These are phyloP conservation scores for Scorias spongiosa DNA, from an alignment of 2,329 filamentous ascomycete species.

Conservation along the genomic window DNA sequence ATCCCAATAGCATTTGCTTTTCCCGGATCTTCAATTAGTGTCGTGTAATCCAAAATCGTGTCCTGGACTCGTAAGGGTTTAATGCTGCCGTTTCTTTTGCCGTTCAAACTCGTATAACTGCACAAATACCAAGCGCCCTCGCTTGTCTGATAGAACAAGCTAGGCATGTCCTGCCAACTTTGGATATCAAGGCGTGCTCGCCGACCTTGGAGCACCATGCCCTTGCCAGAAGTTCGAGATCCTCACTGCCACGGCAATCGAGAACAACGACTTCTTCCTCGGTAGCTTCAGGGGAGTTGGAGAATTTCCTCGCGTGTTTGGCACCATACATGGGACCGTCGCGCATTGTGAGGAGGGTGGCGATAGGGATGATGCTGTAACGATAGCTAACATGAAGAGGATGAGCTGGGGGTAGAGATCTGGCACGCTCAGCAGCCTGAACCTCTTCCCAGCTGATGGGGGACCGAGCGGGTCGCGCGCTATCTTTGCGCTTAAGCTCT, in stretches of 20 bases:
- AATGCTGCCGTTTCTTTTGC: not conserved
- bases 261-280: conserved; percentile 25
- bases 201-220: conserved; percentile 61
- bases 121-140: conserved; percentile 51
- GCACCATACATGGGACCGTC: not conserved
- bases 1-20: no score
- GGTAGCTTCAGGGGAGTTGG: not conserved
- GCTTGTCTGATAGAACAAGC: conserved; percentile 63
- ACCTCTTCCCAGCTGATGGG: not conserved
- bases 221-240: conserved; percentile 53
- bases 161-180: conserved; percentile 52
- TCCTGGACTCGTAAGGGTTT: no score
- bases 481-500: not conserved
- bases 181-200: conserved; percentile 57
- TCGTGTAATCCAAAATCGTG: no score
- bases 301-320: not conserved
- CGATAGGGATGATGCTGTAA: conserved; percentile 22
- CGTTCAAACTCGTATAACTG: conserved; percentile 37
- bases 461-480: not conserved
- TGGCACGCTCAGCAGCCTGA: conserved; percentile 7
- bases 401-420: conserved; percentile 20
- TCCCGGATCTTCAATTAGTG: no score
- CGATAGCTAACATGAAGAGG: conserved; percentile 25
- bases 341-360: conserved; percentile 8
- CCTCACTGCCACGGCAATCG: conserved; percentile 42